Evolutionary conservation across 208 protist species (phyloP).

Genomic region (Wallacemonas sp.): DNA sequence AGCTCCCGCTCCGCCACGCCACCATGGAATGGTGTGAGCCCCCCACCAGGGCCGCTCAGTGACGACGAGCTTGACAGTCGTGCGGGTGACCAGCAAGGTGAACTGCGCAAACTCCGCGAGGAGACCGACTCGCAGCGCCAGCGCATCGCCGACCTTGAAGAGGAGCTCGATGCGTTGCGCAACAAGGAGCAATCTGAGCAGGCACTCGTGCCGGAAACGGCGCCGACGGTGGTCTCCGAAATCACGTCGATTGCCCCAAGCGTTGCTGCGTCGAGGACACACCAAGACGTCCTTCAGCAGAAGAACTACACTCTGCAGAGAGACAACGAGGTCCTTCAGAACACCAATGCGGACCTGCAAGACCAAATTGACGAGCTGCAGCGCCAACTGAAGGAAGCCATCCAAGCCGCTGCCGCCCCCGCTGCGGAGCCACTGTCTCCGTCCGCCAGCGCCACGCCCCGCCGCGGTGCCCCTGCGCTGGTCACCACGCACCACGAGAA

Average conservation of each 20-base stretch:
- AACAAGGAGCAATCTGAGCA: background rate
- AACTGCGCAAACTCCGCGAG: conserved; percentile 19
- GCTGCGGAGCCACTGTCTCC: background rate
- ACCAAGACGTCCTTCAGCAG: background rate
- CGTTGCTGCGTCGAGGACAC: background rate
- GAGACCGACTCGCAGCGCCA: conserved; percentile 21
- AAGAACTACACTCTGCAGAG: conserved; percentile 13
- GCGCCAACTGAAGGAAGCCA: background rate
- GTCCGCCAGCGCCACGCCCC: background rate
- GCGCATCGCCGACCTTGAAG: conserved; percentile 10
- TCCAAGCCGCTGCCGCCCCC: background rate
- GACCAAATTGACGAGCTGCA: background rate
- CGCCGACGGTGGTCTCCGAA: background rate
- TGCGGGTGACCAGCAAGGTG: background rate
- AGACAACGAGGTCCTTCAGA: conserved; percentile 24
- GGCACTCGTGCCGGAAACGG: background rate
- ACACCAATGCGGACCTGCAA: conserved; percentile 24
- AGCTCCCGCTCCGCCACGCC: background rate
- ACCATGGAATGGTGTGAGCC: background rate
- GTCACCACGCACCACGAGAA: conserved; percentile 23
- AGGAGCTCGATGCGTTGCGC: background rate
- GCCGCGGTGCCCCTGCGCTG: background rate
- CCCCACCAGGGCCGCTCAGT: background rate
- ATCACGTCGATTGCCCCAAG: background rate
- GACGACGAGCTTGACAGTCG: conserved; percentile 9